A percentile compares a stretch with the other conserved stretches of the same genome.
Evolutionary conservation across 352 stramenopile genomes (phyloP).

Genomic region (Phytophthora meadii): DNA sequence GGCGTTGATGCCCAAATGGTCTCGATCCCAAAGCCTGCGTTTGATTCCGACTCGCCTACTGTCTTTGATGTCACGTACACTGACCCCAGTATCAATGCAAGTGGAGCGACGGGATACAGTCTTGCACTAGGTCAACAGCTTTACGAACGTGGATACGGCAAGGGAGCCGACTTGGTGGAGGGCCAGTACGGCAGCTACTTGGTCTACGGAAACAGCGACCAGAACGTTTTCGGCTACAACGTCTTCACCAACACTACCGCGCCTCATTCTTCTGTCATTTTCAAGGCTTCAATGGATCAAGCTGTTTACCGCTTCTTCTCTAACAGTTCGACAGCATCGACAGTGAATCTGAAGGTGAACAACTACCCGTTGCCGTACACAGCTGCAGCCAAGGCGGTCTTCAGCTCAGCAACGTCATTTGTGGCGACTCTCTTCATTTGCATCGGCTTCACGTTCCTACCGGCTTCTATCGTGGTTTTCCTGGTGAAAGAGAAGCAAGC

Average conservation of each 20-base stretch:
- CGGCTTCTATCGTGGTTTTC: slow-evolving; percentile 92
- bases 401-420: slow-evolving; percentile 53
- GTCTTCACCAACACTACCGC: slow-evolving; percentile 60
- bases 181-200: slow-evolving; percentile 53
- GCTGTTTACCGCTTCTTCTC: slow-evolving; percentile 57
- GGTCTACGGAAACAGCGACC: slow-evolving; percentile 40
- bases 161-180: slow-evolving; percentile 20
- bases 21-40: slow-evolving; percentile 23
- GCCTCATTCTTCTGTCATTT: slow-evolving; percentile 49
- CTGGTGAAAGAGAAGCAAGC: slow-evolving; percentile 94
- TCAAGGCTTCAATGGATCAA: slow-evolving; percentile 63
- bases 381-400: slow-evolving; percentile 35
- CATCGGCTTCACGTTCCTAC: slow-evolving; percentile 90
- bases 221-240: slow-evolving; percentile 62
- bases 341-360: slow-evolving; percentile 48
- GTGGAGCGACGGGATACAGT: slow-evolving; percentile 41
- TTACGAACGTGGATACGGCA: slow-evolving; percentile 50
- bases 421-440: slow-evolving; percentile 81
- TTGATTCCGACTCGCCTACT: slow-evolving; percentile 43
- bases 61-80: slow-evolving; percentile 60
- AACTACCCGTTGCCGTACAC: slow-evolving; percentile 54
- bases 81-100: slow-evolving; percentile 48
- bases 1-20: slow-evolving; percentile 22
- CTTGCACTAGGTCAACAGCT: slow-evolving; percentile 47
- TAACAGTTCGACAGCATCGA: slow-evolving; percentile 6